Evolutionary conservation across 305 asterid species (phyloP).

Genomic region (Solanum hybrid): DNA sequence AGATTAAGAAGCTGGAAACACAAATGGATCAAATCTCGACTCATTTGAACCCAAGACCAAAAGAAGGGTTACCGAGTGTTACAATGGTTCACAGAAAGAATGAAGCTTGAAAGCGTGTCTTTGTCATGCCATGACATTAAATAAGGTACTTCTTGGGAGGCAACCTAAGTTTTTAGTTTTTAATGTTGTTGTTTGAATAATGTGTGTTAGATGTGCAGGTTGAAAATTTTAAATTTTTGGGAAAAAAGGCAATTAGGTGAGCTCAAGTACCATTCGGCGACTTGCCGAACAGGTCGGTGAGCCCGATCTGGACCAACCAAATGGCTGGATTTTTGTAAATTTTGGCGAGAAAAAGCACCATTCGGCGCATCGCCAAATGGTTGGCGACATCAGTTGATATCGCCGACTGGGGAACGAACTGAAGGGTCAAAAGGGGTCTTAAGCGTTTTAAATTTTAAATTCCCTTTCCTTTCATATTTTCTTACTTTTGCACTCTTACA

Average conservation of each 20-base stretch:
- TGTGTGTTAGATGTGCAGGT: neutral
- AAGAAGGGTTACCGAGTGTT: neutral
- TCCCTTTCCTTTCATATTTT: neutral
- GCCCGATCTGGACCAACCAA: neutral
- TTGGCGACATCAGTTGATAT: neutral
- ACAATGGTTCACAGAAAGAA: neutral
- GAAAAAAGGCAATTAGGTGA: neutral
- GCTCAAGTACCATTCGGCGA: too few relatives aligned
- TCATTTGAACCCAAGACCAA: neutral
- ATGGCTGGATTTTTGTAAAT: neutral
- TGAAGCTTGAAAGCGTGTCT: neutral
- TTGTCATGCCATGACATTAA: neutral
- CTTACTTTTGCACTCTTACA: too few relatives aligned
- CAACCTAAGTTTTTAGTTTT: neutral
- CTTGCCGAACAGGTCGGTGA: neutral
- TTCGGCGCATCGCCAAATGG: neutral
- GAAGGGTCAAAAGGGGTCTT: neutral
- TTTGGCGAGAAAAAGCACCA: neutral
- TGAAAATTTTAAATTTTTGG: neutral
- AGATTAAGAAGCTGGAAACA: too few relatives aligned
- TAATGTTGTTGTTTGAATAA: neutral
- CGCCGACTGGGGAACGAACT: neutral
- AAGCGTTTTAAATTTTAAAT: too few relatives aligned
- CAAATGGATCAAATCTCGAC: neutral
- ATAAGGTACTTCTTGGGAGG: neutral